A percentile compares a stretch with the other conserved stretches of the same genome.
These are phyloP conservation scores for Suillus brevipes DNA, from an alignment of 768 basidiomycete genomes.

Conservation along the genomic window DNA sequence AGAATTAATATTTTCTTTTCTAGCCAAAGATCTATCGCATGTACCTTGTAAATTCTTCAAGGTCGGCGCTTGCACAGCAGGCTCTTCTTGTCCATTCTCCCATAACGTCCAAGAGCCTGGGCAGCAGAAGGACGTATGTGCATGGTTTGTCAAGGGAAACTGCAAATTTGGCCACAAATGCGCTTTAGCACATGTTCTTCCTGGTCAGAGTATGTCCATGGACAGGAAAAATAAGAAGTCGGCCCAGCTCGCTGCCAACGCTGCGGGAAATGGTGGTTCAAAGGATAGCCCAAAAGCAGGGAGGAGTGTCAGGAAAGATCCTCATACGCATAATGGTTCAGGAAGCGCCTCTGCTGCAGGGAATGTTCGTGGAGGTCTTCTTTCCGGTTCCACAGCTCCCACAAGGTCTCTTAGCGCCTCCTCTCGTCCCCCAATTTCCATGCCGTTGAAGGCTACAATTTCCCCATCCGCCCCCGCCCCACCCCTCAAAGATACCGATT, in stretches of 20 bases:
- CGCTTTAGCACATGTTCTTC: slow-evolving; percentile 90
- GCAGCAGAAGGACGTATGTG: slow-evolving; percentile 76
- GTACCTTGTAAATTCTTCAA: slow-evolving; percentile 99
- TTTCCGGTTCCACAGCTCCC: slow-evolving; percentile 66
- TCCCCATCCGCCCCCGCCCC: slow-evolving; percentile 81
- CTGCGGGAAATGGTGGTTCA: slow-evolving; percentile 31
- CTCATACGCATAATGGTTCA: slow-evolving; percentile 25
- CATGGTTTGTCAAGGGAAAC: slow-evolving; percentile 94
- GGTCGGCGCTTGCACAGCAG: slow-evolving; percentile 91
- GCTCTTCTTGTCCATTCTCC: slow-evolving; percentile 94
- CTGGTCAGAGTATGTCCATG: slow-evolving; percentile 93
- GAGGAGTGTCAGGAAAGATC: slow-evolving; percentile 38
- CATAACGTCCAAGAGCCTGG: slow-evolving; percentile 75
- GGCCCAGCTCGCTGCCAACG: slow-evolving; percentile 65
- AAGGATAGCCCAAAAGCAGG: slow-evolving; percentile 37
- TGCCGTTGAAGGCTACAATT: slow-evolving; percentile 69
- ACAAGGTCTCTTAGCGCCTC: slow-evolving; percentile 48
- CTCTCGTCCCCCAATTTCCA: slow-evolving; percentile 60
- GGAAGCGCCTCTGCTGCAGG: slow-evolving; percentile 11
- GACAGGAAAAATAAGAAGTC: slow-evolving; percentile 97
- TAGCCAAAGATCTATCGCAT: slow-evolving; percentile 89
- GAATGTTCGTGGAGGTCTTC: slow-evolving; percentile 26
- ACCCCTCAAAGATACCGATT: slow-evolving; percentile 72
- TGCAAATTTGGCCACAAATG: slow-evolving; percentile 82
- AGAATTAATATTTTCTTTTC: background rate